Percentiles rank a stretch among this genome's conserved stretches.
Evolutionary conservation across 345 rosid genomes (phyloP).

Genomic region (Odontarrhena argentea): DNA sequence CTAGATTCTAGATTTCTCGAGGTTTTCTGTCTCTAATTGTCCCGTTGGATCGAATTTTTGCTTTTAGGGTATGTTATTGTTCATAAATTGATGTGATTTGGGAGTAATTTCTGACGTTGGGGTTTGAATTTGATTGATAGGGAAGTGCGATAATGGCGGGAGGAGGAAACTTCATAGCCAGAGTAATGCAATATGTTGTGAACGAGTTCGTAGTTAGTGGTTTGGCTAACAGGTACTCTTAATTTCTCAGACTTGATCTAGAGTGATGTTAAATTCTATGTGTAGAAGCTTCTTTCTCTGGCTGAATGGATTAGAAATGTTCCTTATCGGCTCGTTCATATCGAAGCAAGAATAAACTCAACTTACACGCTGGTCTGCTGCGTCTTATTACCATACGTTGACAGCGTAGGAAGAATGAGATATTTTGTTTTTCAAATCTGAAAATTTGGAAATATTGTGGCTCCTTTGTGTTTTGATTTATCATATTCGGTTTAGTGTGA

Average conservation of each 20-base stretch:
- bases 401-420: constrained; percentile 46
- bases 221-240: constrained; percentile 77
- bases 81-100: not conserved
- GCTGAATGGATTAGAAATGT: constrained; percentile 39
- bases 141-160: constrained; percentile 66
- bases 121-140: constrained; percentile 21
- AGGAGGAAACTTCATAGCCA: constrained; percentile 81
- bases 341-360: constrained; percentile 49
- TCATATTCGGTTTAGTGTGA: not conserved
- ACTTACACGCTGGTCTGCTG: constrained; percentile 47
- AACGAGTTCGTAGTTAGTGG: constrained; percentile 84
- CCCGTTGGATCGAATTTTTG: not conserved
- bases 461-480: not conserved
- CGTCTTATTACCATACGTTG: constrained; percentile 36
- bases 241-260: not conserved
- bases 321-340: constrained; percentile 54
- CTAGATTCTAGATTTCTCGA: not conserved
- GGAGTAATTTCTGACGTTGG: not conserved
- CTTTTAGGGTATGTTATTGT: not conserved
- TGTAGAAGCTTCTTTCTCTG: constrained; percentile 51
- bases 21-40: not conserved
- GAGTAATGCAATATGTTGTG: constrained; percentile 73
- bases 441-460: too few relatives aligned
- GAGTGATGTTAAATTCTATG: not conserved
- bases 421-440: not conserved